A percentile compares a stretch with the other conserved stretches of the same genome.
phyloP scores from a whole-genome alignment of 2,329 filamentous ascomycete species.

The Pseudopyricularia javanii region DNA sequence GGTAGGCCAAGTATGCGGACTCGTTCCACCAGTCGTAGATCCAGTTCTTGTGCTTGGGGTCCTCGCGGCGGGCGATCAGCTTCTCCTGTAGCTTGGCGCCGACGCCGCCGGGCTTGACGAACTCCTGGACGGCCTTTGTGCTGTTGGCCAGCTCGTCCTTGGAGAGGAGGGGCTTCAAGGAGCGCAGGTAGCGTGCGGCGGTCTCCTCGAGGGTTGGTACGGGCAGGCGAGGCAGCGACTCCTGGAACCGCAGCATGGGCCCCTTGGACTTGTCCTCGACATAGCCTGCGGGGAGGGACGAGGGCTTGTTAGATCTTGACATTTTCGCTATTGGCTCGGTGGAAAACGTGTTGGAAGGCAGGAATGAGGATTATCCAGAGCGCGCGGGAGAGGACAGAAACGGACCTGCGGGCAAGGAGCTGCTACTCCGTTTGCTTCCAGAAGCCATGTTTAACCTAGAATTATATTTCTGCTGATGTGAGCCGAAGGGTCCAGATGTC shows the following conservation, averaged over 20 bases:
- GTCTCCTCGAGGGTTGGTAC: conserved; percentile 78
- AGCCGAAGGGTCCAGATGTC: background rate
- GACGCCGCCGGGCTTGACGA: conserved; percentile 74
- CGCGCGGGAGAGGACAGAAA: background rate
- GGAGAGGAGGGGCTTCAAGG: conserved; percentile 62
- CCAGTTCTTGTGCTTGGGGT: conserved; percentile 84
- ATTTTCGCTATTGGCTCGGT: background rate
- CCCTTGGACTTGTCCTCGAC: conserved; percentile 69
- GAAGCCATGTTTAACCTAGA: conserved; percentile 36
- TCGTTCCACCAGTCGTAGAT: conserved; percentile 98
- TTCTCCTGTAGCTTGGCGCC: conserved; percentile 81
- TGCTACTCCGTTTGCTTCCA: conserved; percentile 39
- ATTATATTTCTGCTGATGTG: conserved; percentile 1
- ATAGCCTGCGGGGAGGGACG: conserved; percentile 43
- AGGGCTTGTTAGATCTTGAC: background rate
- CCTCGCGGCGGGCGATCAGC: conserved; percentile 64
- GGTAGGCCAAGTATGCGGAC: conserved; percentile 80
- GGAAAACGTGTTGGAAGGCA: too few relatives aligned
- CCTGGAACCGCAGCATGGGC: conserved; percentile 72
- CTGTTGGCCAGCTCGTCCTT: conserved; percentile 57
- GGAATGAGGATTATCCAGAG: background rate
- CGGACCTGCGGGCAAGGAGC: conserved; percentile 42
- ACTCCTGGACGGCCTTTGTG: conserved; percentile 76
- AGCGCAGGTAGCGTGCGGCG: conserved; percentile 67
- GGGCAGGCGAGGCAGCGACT: conserved; percentile 68